Evolutionary conservation across 2,329 filamentous ascomycete species (phyloP).

Genomic region (Trichoderma aggressivum): DNA sequence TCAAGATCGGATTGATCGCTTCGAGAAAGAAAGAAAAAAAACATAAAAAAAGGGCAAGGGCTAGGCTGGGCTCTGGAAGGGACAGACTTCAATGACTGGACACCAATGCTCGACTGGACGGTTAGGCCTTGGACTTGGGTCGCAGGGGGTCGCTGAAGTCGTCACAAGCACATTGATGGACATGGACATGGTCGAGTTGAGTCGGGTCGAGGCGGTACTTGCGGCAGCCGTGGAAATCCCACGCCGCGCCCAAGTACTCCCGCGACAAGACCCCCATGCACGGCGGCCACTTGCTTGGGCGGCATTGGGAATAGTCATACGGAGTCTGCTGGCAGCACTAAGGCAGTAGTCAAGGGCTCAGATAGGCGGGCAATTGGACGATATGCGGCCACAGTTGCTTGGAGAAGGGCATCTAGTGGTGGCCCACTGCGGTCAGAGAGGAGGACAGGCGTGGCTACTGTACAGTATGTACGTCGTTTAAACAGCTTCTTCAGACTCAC

Average conservation of each 20-base stretch:
- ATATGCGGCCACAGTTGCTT: background rate
- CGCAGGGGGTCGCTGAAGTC: conserved; percentile 6
- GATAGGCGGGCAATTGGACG: conserved; percentile 3
- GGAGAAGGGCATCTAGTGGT: background rate
- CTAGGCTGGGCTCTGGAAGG: background rate
- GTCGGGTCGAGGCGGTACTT: background rate
- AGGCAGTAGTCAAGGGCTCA: conserved; percentile 13
- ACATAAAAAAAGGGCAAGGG: background rate
- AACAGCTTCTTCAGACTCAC: background rate
- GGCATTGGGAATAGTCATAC: conserved; percentile 9
- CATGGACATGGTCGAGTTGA: background rate
- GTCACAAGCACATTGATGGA: background rate
- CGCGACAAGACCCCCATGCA: background rate
- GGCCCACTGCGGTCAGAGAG: conserved; percentile 7
- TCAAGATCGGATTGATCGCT: background rate
- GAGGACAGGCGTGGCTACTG: background rate
- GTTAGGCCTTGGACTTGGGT: background rate
- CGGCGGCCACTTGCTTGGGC: conserved; percentile 2
- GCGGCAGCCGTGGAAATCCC: background rate
- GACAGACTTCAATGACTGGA: background rate
- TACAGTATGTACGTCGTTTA: background rate
- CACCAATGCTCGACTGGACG: background rate
- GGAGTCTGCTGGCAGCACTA: conserved; percentile 12
- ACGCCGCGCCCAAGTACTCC: background rate
- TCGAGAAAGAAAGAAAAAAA: background rate